Conservation (phyloP, 140 eudicot species). For the Senecio squalidus region DNA sequence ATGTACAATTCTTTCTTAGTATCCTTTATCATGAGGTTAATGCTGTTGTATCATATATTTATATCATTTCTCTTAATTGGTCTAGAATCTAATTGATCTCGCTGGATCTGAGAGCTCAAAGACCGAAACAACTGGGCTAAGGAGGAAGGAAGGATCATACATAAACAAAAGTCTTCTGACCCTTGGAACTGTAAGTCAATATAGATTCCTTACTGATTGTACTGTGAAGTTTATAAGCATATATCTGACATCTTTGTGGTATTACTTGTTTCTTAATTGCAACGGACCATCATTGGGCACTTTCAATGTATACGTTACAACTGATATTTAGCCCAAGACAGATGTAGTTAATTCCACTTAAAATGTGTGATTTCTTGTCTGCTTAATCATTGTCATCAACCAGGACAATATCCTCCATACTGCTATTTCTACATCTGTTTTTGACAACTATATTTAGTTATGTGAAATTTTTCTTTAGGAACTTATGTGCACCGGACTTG, state of each 20-base stretch:
- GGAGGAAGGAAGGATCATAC: slow-evolving; percentile 99
- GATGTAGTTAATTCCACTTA: no score
- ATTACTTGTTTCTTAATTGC: slow-evolving; percentile 6
- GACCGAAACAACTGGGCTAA: slow-evolving; percentile 96
- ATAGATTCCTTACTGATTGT: neutral
- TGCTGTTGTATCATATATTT: slow-evolving; percentile 9
- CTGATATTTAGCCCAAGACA: no score
- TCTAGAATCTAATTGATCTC: slow-evolving; percentile 86
- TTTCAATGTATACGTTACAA: neutral
- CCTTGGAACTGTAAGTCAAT: slow-evolving; percentile 88
- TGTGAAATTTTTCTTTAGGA: neutral
- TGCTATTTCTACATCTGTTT: neutral
- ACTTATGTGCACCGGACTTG: slow-evolving; percentile 17
- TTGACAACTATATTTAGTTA: slow-evolving; percentile 1
- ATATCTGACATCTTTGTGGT: neutral
- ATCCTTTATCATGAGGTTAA: neutral
- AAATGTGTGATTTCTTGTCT: no score
- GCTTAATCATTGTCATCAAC: neutral
- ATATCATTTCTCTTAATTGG: neutral
- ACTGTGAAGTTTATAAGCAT: neutral
- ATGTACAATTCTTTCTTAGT: slow-evolving; percentile 22
- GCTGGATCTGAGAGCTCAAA: slow-evolving; percentile 99
- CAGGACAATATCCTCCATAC: neutral
- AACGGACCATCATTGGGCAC: slow-evolving; percentile 4
- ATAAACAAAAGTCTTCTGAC: slow-evolving; percentile 98